Evolutionary conservation across 2,329 filamentous ascomycete genomes (phyloP), one percentile per base, ranked within the genome.

Genomic region (Fusarium kyushuense): DNA sequence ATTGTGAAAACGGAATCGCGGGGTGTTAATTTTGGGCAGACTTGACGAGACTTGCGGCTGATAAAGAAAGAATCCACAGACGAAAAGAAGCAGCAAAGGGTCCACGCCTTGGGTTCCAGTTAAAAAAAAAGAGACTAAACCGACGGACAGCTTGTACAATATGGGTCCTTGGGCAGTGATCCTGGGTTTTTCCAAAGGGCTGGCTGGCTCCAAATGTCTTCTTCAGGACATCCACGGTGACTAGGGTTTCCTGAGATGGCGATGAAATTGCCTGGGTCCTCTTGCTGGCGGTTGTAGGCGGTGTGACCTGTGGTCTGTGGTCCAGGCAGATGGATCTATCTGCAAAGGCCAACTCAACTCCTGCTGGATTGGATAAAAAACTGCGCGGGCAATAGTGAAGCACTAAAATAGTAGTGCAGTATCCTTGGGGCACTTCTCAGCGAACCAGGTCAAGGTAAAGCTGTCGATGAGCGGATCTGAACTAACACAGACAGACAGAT

Each of bases 101-200:
- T 65, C 67, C 69, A 62, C 65, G 58, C 56, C 64, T 73, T 70
- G 59, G 71, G 69, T 66, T 75, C 69, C 71, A 65, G 71, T 63
- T 62, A 54, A 52, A 71, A 68, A 67, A 68, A 55, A 63, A 61
- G 58, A 63, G 65, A 74, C 68, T 74, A 75, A 70, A 71, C 61
- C 68, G 67, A 71, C 54, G 71, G 71, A 70, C 70, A 72, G 64
- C 66, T 71, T 71, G 72, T 69, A 74, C 73, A 74, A 69, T 67
- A 72, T 72, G 72, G 73, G 70, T 69, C 73, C 71, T 72, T 64
- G 72, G 72, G 71, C 71, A 72, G 69, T 74, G 72, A 75, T 75
- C 73, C 73, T 75, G 65, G 70, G 58, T 67, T 73, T 59, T 69
- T 71, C 65, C 69, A 70, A 75, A 71, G 67, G 58, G 57, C 57